Base-by-base conservation (phyloP, 2,329 filamentous ascomycete species). In the Trichoderma aggressivum region DNA sequence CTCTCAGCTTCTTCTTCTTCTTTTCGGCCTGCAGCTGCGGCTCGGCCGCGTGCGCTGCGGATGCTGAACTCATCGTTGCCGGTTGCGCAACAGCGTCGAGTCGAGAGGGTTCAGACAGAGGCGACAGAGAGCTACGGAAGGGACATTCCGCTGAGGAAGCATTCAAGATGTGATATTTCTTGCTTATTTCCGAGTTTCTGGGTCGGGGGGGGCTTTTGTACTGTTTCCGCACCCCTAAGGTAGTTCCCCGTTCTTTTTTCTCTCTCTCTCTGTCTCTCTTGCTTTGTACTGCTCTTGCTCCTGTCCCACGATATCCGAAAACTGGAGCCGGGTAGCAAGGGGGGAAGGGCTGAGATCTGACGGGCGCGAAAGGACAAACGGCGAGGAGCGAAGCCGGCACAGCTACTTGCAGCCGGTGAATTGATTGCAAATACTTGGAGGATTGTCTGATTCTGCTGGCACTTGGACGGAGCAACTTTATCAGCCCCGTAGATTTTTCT, bases 1-100 rank as follows among this genome's bases (percentile, higher is more conserved):
- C 72, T 53, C 79, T 77, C 73, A 58, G 68, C 63, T 79, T 83
- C 77, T 83, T 82, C 75, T 82, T 79, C 70, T 82, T 79, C 70
- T 77, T 77, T 47, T 59, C 72, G 71, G 50, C 70, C 28, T 72
- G 71, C 11, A 53, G 62, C 58, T 65, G 74, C 69, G 72, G 73
- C 62, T 73, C 73, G 30, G 74, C 55, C 21, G 58, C 32, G 21
- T 72, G 56, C 16, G 68, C 43, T 32, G 65, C 43, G 10, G 43
- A 24, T 34, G 63, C 63, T 14, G 63, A 66, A 16, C 56, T 71
- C 71, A 72, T 72, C 26, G 47, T 71, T 28, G 55, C 34, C 34
- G 21, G n/a, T n/a, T 56, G 63, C 62, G 32, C 62, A 63, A 26
- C 43, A 50, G 59, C 34, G 58, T 39, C 53, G 32, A 63, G 47